Percentiles rank a stretch among this genome's conserved stretches.
These are phyloP conservation scores for Sporothrix pseudoabietina DNA, from an alignment of 2,329 filamentous ascomycete species.

Conservation along the genomic window DNA sequence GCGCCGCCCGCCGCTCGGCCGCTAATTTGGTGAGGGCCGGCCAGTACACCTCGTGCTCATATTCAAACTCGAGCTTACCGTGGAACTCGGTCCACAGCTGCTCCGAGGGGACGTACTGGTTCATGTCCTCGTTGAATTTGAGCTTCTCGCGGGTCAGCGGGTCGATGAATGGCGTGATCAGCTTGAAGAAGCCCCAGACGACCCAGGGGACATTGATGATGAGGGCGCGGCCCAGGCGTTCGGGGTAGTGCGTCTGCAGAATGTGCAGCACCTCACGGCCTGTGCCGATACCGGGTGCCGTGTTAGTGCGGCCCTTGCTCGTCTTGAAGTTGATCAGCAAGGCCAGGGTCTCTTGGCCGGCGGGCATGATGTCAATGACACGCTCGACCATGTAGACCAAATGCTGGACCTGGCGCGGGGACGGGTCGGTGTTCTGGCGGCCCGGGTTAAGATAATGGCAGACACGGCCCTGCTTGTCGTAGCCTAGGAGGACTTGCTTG, in stretches of 20 bases:
- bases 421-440: constrained; percentile 87
- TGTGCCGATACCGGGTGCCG: constrained; percentile 70
- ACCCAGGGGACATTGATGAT: constrained; percentile 93
- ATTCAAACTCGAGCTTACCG: constrained; percentile 84
- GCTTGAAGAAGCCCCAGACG: constrained; percentile 91
- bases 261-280: constrained; percentile 86
- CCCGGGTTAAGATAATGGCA: constrained; percentile 90
- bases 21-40: constrained; percentile 76
- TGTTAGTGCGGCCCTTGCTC: constrained; percentile 72
- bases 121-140: constrained; percentile 94
- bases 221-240: constrained; percentile 83
- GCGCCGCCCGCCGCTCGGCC: constrained; percentile 63
- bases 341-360: constrained; percentile 82
- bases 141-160: constrained; percentile 91
- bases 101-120: constrained; percentile 73
- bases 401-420: constrained; percentile 86
- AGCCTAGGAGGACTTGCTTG: constrained; percentile 89
- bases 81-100: constrained; percentile 79
- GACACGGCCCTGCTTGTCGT: constrained; percentile 80
- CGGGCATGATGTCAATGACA: constrained; percentile 81
- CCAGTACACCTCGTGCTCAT: constrained; percentile 89
- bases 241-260: constrained; percentile 93
- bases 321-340: constrained; percentile 91
- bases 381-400: constrained; percentile 95
- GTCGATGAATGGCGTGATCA: constrained; percentile 96